Conservation (phyloP, 2,329 filamentous ascomycete species). For the Phoma sp. region DNA sequence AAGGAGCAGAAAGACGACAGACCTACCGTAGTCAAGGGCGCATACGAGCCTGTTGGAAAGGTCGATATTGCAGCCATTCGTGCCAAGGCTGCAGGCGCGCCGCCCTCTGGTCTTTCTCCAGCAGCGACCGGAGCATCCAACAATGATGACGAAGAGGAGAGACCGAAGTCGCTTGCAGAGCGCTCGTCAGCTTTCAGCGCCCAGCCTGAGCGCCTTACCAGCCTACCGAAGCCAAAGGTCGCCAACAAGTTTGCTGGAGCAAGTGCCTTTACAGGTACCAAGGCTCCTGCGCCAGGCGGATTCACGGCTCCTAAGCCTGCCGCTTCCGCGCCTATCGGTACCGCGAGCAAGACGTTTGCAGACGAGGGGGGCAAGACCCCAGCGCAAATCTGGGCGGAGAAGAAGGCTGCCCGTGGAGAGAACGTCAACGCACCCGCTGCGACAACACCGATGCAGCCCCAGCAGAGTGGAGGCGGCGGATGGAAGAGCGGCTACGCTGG, state of each 20-base stretch:
- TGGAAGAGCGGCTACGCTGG: slow-evolving; percentile 94
- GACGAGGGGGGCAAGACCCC: slow-evolving; percentile 96
- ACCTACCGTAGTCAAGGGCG: slow-evolving; percentile 84
- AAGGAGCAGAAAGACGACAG: slow-evolving; percentile 75
- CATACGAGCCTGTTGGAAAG: slow-evolving; percentile 94
- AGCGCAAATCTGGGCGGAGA: slow-evolving; percentile 96
- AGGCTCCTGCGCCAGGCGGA: slow-evolving; percentile 79
- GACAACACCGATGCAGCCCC: slow-evolving; percentile 54
- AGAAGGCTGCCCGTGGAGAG: slow-evolving; percentile 82
- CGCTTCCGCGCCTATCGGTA: slow-evolving; percentile 71
- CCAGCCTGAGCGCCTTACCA: slow-evolving; percentile 80
- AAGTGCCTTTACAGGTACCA: slow-evolving; percentile 82
- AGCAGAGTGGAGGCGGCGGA: slow-evolving; percentile 74
- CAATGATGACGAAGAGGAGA: slow-evolving; percentile 54
- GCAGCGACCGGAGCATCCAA: slow-evolving; percentile 52
- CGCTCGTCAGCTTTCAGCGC: slow-evolving; percentile 74
- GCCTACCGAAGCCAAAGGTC: slow-evolving; percentile 92
- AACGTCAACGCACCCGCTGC: slow-evolving; percentile 56
- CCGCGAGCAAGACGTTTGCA: slow-evolving; percentile 90
- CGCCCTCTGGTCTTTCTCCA: slow-evolving; percentile 49
- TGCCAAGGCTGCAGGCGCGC: slow-evolving; percentile 71
- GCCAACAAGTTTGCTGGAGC: slow-evolving; percentile 83
- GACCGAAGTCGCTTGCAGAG: slow-evolving; percentile 73
- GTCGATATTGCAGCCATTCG: slow-evolving; percentile 96
- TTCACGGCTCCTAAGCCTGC: slow-evolving; percentile 69